Conservation (phyloP, 768 basidiomycete genomes). For the Sistotremastrum suecicum region DNA sequence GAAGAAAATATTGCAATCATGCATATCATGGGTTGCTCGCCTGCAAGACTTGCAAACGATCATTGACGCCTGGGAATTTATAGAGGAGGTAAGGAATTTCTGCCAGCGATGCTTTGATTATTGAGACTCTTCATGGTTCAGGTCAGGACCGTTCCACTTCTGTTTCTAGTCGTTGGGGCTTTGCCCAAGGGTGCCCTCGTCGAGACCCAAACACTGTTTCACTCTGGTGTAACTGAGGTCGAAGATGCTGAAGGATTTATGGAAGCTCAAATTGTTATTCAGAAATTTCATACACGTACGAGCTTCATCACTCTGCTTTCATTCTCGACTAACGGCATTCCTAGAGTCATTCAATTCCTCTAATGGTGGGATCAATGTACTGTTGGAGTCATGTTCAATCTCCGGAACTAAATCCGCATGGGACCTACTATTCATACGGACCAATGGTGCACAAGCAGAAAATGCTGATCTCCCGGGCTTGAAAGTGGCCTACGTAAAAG, state of each 20-base stretch:
- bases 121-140: background rate
- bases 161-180: constrained; percentile 48
- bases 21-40: background rate
- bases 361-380: background rate
- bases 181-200: constrained; percentile 60
- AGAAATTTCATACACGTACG: background rate
- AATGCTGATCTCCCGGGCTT: too few relatives aligned
- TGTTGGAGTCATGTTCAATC: background rate
- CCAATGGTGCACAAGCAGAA: too few relatives aligned
- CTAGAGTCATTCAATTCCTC: background rate
- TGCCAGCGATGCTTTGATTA: background rate
- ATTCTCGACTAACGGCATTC: background rate
- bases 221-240: constrained; percentile 41
- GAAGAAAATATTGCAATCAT: background rate
- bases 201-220: constrained; percentile 64
- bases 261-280: constrained; percentile 9
- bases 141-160: constrained; percentile 18
- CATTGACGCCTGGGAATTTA: too few relatives aligned
- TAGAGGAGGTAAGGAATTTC: background rate
- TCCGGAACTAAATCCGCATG: too few relatives aligned
- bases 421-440: too few relatives aligned
- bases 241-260: constrained; percentile 34
- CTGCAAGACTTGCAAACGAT: background rate
- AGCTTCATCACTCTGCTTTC: background rate
- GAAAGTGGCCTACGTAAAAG: too few relatives aligned